phyloP scores from a whole-genome alignment of 2,329 filamentous ascomycete genomes.

The Periglandula ipomoeae region DNA sequence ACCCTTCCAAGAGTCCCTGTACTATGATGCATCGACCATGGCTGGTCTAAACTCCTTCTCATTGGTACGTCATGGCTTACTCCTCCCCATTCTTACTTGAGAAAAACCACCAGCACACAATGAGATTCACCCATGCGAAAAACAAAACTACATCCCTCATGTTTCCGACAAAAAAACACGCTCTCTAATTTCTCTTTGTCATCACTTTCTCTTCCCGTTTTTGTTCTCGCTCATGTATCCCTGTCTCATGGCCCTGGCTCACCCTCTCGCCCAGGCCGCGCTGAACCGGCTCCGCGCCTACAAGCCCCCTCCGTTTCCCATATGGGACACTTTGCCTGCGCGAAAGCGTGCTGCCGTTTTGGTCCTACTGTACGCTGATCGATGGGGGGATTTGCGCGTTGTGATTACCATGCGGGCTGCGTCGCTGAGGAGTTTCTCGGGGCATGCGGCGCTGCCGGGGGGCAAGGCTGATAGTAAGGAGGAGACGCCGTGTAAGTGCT shows the following conservation, averaged over 20 bases:
- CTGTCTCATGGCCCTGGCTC: conserved; percentile 8
- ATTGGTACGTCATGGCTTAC: conserved; percentile 33
- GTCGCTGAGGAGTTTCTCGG: conserved; percentile 59
- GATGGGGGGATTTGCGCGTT: conserved; percentile 64
- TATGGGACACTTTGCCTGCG: conserved; percentile 52
- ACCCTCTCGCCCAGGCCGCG: conserved; percentile 35
- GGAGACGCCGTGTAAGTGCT: conserved; percentile 49
- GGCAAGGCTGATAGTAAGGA: conserved; percentile 55
- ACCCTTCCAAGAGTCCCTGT: conserved; percentile 31
- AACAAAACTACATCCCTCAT: too few relatives aligned
- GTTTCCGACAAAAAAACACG: too few relatives aligned
- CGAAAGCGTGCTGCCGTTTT: conserved; percentile 76
- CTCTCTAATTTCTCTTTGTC: conserved; percentile 7
- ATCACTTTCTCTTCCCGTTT: too few relatives aligned
- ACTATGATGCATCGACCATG: conserved; percentile 51
- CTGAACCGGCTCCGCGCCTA: conserved; percentile 53
- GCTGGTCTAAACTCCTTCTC: conserved; percentile 45
- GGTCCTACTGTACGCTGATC: conserved; percentile 79
- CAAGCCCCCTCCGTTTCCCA: conserved; percentile 48
- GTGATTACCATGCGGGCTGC: conserved; percentile 61
- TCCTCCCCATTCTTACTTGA: not conserved
- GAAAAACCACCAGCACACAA: too few relatives aligned
- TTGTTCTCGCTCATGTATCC: too few relatives aligned
- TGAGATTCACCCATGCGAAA: too few relatives aligned
- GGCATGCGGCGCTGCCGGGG: conserved; percentile 79